Base-by-base conservation (phyloP, 495 filamentous ascomycete species). In the Annulohypoxylon bovei region DNA sequence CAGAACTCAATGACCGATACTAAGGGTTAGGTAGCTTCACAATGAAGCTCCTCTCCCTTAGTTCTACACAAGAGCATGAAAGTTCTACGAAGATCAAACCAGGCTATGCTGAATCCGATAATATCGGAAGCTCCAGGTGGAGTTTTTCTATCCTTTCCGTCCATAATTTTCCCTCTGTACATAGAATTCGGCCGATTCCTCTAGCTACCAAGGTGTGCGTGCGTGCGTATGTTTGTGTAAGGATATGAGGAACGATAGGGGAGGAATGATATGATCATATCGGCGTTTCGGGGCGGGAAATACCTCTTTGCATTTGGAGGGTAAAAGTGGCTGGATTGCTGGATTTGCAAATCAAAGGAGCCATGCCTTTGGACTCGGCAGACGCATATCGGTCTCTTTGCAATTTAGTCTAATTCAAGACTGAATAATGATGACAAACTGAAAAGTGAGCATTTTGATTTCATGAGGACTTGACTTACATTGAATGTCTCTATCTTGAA, bases 301-400 rank as follows among this genome's bases (percentile, higher is more conserved):
- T 72, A 72, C 69, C 69, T 67, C 44, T 67, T 42, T 67, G 63
- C 52, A 59, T 71, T 67, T 32, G 32, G 33, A 35, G 57, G 50
- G 20, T 28, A 53, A 44, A 67, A 40, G 18, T 39, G 30, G 35
- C 57, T 35, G 23, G 49, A 25, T 53, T 28, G 40, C 40, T 27
- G 54, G 55, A 61, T 46, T 53, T 54, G 63, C 9, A 16, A 20
- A 18, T 12, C 4, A 25, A 60, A n/a, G 28, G 23, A 18, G 35
- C 8, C 30, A 33, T 22, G 16, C 20, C 37, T 7, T 28, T n/a
- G 14, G 44, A 59, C 12, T 50, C 20, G 35, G n/a, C n/a, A 39
- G n/a, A 22, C 30, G 49, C 42, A 25, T 54, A 53, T 47, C 37
- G 18, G 39, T 62, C 30, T 40, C 11, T 16, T 54, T 54, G 30